phyloP scores from a whole-genome alignment of 352 stramenopile species.

The Bremia lactucae region DNA sequence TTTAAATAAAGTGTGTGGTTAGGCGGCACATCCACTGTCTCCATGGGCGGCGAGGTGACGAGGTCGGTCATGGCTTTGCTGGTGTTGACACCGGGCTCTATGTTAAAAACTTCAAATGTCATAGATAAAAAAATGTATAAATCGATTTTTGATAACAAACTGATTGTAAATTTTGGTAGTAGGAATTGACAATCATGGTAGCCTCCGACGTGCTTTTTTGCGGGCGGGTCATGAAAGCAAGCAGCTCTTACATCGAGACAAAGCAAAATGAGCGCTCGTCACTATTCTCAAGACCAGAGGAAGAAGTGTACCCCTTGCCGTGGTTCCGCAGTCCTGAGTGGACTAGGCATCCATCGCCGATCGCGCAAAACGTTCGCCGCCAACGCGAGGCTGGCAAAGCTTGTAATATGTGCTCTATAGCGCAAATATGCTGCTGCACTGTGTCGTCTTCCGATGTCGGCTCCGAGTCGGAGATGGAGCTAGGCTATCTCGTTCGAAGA shows the following conservation, averaged over 20 bases:
- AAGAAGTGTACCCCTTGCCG: slow-evolving; percentile 63
- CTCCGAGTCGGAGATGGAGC: slow-evolving; percentile 38
- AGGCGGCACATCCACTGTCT: slow-evolving; percentile 54
- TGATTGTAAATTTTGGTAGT: too few species aligned
- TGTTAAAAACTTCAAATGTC: too few species aligned
- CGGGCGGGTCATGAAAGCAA: too few species aligned
- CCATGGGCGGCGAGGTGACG: not conserved
- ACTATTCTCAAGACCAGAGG: slow-evolving; percentile 36
- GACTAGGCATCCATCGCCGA: slow-evolving; percentile 17
- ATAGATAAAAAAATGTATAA: too few species aligned
- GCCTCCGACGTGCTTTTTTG: too few species aligned
- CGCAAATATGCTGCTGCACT: slow-evolving; percentile 14
- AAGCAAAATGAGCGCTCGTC: slow-evolving; percentile 34
- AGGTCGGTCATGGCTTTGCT: slow-evolving; percentile 10
- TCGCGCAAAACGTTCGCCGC: slow-evolving; percentile 2
- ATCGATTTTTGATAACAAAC: too few species aligned
- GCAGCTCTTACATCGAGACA: too few species aligned
- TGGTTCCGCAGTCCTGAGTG: slow-evolving; percentile 72
- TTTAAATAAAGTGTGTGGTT: slow-evolving; percentile 91
- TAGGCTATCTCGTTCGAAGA: slow-evolving; percentile 24
- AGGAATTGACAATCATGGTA: too few species aligned
- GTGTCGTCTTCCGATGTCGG: slow-evolving; percentile 12
- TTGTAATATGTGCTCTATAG: not conserved
- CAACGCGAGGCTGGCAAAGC: not conserved
- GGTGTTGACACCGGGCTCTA: too few species aligned